Evolutionary conservation across 192 early-diverging fungal species (phyloP).

Genomic region (Coemansia sp.): DNA sequence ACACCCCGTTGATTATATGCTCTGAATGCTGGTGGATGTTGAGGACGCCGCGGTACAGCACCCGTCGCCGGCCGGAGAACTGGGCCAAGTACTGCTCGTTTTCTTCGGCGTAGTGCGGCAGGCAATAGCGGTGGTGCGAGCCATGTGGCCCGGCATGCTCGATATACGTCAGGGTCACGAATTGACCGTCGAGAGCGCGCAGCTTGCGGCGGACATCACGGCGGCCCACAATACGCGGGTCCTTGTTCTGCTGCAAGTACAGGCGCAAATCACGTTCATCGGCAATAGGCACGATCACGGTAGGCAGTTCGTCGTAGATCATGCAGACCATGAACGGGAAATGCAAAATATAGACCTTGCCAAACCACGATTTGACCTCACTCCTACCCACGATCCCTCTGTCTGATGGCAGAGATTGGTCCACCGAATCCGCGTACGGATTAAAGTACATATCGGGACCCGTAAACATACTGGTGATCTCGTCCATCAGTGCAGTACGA

Average conservation of each 20-base stretch:
- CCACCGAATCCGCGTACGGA: too few species aligned
- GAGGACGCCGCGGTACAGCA: slow-evolving; percentile 48
- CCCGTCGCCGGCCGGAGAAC: slow-evolving; percentile 37
- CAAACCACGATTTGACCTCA: slow-evolving; percentile 64
- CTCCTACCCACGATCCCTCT: slow-evolving; percentile 16
- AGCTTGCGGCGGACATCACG: slow-evolving; percentile 59
- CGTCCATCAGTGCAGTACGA: slow-evolving; percentile 41
- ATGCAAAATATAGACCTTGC: slow-evolving; percentile 63
- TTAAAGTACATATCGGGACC: slow-evolving; percentile 72
- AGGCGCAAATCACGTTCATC: slow-evolving; percentile 58
- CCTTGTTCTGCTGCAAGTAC: slow-evolving; percentile 61
- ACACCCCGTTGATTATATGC: slow-evolving; percentile 31
- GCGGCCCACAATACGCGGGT: slow-evolving; percentile 45
- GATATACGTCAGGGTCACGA: slow-evolving; percentile 58
- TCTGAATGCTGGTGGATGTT: slow-evolving; percentile 56
- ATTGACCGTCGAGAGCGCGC: slow-evolving; percentile 64
- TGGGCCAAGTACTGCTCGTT: slow-evolving; percentile 53
- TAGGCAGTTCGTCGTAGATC: slow-evolving; percentile 65
- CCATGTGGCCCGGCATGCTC: slow-evolving; percentile 33
- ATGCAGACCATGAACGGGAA: slow-evolving; percentile 72
- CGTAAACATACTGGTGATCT: slow-evolving; percentile 57
- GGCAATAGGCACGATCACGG: slow-evolving; percentile 52
- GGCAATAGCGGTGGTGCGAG: slow-evolving; percentile 36
- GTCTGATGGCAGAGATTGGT: too few species aligned
- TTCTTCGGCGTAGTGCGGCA: slow-evolving; percentile 33